These are phyloP conservation scores for Chaetomium olivaceum DNA, from an alignment of 2,329 filamentous ascomycete genomes.

Conservation along the genomic window DNA sequence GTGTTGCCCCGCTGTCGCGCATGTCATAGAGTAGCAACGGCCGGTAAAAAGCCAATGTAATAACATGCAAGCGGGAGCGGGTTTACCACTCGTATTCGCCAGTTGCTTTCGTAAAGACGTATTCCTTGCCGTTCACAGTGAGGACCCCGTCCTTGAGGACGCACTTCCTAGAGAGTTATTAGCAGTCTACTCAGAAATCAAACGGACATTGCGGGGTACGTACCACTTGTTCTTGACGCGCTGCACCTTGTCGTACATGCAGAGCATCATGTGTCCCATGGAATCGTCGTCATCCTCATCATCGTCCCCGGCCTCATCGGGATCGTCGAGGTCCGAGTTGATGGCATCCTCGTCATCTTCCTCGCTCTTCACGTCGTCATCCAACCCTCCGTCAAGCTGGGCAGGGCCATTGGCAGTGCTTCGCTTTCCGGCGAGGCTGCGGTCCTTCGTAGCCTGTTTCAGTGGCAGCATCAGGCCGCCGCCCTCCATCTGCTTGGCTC, in stretches of 20 bases:
- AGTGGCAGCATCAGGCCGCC: constrained; percentile 75
- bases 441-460: constrained; percentile 51
- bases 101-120: constrained; percentile 95
- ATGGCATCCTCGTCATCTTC: constrained; percentile 88
- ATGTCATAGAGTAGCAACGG: not conserved
- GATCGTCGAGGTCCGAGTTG: constrained; percentile 96
- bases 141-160: constrained; percentile 95
- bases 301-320: constrained; percentile 80
- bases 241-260: constrained; percentile 99
- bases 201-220: constrained; percentile 32
- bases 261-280: constrained; percentile 89
- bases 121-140: constrained; percentile 90
- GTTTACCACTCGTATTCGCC: constrained; percentile 95
- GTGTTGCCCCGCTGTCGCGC: not conserved
- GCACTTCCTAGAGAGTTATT: constrained; percentile 72
- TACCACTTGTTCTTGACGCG: constrained; percentile 98
- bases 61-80: not conserved
- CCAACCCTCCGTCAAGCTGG: constrained; percentile 63
- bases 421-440: constrained; percentile 34
- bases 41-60: not conserved
- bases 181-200: constrained; percentile 18
- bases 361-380: constrained; percentile 59
- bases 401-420: constrained; percentile 35
- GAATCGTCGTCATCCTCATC: constrained; percentile 86
- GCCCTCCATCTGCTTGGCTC: constrained; percentile 69